phyloP scores from a whole-genome alignment of 1,284 basidiomycete genomes.

The Pseudomicrostroma phylloplanum region DNA sequence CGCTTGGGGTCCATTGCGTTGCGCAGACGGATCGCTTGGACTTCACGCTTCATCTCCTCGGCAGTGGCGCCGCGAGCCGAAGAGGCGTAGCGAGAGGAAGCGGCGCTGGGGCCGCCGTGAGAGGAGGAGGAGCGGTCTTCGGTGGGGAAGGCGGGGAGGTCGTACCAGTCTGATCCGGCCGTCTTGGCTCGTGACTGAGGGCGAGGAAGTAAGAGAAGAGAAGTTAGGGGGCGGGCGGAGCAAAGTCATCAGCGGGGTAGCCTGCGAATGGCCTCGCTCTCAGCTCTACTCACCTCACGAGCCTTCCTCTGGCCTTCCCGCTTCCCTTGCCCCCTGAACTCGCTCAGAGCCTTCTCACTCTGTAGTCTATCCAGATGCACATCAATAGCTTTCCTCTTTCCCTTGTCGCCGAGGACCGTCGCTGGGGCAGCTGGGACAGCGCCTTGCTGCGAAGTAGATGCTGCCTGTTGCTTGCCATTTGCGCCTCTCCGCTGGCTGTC shows the following conservation, averaged over 20 bases:
- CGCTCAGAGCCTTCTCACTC: neutral
- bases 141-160: constrained; percentile 72
- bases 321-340: neutral
- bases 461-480: neutral
- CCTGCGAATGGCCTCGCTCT: neutral
- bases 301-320: neutral
- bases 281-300: constrained; percentile 3
- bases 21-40: constrained; percentile 81
- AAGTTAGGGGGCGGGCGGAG: neutral
- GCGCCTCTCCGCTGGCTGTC: neutral
- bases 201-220: neutral
- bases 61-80: constrained; percentile 34
- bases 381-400: neutral
- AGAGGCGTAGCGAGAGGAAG: constrained; percentile 27
- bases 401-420: neutral
- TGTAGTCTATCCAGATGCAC: neutral
- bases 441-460: neutral
- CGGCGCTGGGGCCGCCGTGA: constrained; percentile 16
- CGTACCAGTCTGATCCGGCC: constrained; percentile 80
- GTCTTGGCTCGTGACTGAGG: constrained; percentile 40
- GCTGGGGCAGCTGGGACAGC: neutral
- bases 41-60: constrained; percentile 72
- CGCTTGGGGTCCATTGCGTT: constrained; percentile 93
- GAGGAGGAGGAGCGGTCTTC: constrained; percentile 18
- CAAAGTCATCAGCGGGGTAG: neutral